Evolutionary conservation across 2,329 filamentous ascomycete species (phyloP), one percentile per base, ranked within the genome.

Genomic region (Coniochaeta sp.): DNA sequence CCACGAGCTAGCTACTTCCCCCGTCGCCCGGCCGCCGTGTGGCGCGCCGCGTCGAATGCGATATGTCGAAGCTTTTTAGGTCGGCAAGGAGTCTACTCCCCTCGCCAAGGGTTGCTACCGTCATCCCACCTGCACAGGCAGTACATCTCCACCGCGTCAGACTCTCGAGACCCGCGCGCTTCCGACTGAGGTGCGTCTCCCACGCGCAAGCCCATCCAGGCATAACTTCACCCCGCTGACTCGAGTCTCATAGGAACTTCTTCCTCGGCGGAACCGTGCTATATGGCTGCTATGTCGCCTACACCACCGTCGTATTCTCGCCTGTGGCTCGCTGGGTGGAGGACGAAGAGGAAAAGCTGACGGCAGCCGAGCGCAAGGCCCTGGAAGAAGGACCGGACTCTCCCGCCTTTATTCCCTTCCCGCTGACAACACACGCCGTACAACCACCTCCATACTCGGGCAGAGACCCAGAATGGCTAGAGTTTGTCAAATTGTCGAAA

Each of bases 381-480:
- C 73, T 77, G 1, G 75, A 77, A 2, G 74, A 79, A 3, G 54
- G 19, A 26, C 4, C 47, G 3, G 73, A 75, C 16, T 75, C 79
- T 19, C 71, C 79, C 1, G 64, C 80, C 5, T 89, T 89, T 62
- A 79, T 89, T 8, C 84, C 87, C 0, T 81, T 89, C 58, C 84
- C 85, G 3, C 84, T 84, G 50, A 85, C 82, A 2, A 82, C 78
- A 0, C 77, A 77, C 57, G 65, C 75, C 60, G 71, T 84, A 19
- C 72, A 76, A 17, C 76, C 79, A 32, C 68, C 72, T 32, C 81
- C 80, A 2, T 88, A 86, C 68, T 76, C 75, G 62, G 79, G 79
- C 58, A 75, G 74, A 28, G 85, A 88, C 64, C 85, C 86, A 2
- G 87, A 89, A 70, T 89, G 84, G 84, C 74, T 78, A 62, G 75